A percentile compares a stretch with the other conserved stretches of the same genome.
phyloP scores from a whole-genome alignment of 176 grass and related monocot genomes.

The Echinochloa phyllopogon region DNA sequence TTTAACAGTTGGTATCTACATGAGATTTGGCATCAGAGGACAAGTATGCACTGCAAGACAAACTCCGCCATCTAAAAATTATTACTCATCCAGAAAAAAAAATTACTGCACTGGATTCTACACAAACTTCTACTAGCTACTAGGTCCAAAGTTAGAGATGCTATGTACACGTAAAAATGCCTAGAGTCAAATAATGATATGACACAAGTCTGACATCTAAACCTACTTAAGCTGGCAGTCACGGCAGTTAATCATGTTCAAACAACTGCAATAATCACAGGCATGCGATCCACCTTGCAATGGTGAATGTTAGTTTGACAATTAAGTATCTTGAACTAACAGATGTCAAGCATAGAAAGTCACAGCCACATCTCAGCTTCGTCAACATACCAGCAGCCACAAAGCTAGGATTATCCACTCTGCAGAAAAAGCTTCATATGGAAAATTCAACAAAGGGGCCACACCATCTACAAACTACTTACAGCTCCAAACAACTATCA shows the following conservation, averaged over 20 bases:
- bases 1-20: not conserved
- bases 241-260: not conserved
- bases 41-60: not conserved
- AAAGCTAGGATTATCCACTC: not conserved
- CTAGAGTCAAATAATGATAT: not conserved
- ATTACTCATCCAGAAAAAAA: no score
- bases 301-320: not conserved
- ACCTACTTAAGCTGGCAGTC: not conserved
- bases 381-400: not conserved
- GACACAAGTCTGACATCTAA: not conserved
- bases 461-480: not conserved
- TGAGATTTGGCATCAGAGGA: not conserved
- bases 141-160: not conserved
- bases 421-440: not conserved
- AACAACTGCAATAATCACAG: not conserved
- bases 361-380: not conserved
- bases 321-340: not conserved
- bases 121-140: not conserved
- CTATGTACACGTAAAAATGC: not conserved
- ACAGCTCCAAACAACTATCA: not conserved
- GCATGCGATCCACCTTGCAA: not conserved
- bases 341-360: not conserved
- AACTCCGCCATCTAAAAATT: not conserved
- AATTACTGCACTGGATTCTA: not conserved
- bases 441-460: not conserved